A percentile compares a stretch with the other conserved stretches of the same genome.
Conservation (phyloP, 2,329 filamentous ascomycete genomes). For the Talaromyces atroroseus region DNA sequence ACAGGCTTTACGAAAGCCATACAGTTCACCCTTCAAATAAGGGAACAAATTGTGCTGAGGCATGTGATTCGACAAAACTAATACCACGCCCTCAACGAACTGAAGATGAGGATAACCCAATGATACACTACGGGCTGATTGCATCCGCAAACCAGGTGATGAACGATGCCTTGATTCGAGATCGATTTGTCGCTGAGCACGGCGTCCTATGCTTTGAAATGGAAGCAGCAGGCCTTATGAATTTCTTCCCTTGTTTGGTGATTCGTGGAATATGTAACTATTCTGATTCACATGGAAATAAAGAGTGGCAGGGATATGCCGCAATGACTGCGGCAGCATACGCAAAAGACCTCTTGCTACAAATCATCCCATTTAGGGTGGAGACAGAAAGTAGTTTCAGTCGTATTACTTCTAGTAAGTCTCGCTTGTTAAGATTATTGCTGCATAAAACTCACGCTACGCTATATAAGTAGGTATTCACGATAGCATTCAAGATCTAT, state of each 20-base stretch:
- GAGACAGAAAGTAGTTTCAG: not conserved
- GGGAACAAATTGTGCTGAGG: not conserved
- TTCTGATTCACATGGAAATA: not conserved
- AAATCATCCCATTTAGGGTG: not conserved
- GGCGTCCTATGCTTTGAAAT: not conserved
- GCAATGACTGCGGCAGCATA: not conserved
- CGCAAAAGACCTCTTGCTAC: not conserved
- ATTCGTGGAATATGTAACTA: slow-evolving; percentile 1
- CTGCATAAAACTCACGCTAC: not conserved
- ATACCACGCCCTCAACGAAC: not conserved
- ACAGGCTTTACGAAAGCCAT: slow-evolving; percentile 13
- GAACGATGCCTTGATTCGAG: slow-evolving; percentile 3
- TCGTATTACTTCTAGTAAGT: not conserved
- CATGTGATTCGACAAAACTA: slow-evolving; percentile 12
- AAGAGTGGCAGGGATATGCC: not conserved
- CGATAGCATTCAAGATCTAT: not conserved
- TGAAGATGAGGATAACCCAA: slow-evolving; percentile 2
- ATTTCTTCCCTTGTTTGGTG: not conserved
- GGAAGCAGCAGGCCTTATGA: not conserved
- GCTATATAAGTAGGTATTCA: not conserved
- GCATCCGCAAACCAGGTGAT: slow-evolving; percentile 15
- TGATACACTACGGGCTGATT: slow-evolving; percentile 14
- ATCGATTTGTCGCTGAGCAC: not conserved
- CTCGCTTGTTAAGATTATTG: not conserved
- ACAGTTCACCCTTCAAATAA: slow-evolving; percentile 12